Percentiles rank a stretch among this genome's conserved stretches.
Conservation (phyloP, 306 rosid genomes). For the Rosa multiflora region DNA sequence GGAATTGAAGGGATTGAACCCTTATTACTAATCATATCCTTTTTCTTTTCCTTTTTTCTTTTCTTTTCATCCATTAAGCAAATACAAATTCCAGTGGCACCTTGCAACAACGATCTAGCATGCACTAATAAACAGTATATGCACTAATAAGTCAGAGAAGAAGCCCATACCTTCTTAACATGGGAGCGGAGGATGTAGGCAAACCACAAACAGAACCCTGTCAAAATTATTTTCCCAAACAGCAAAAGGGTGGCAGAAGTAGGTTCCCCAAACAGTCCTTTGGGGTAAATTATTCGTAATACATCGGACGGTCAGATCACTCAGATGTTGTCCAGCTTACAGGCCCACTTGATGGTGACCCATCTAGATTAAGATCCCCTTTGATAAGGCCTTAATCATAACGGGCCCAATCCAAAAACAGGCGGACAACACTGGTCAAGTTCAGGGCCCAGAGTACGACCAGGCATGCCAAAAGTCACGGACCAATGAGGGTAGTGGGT, state of each 20-base stretch:
- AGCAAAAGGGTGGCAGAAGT: constrained; percentile 6
- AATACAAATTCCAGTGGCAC: neutral
- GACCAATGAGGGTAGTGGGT: constrained; percentile 29
- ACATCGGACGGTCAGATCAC: constrained; percentile 15
- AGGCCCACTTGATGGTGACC: constrained; percentile 26
- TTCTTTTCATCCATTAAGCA: neutral
- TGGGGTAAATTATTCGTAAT: constrained; percentile 1
- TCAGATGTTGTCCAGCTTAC: constrained; percentile 2
- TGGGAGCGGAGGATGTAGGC: constrained; percentile 2
- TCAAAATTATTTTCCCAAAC: constrained; percentile 3
- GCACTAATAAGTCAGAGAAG: neutral
- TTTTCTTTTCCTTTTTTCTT: neutral
- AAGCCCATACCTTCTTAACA: neutral
- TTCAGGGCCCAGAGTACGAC: constrained; percentile 43
- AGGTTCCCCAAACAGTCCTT: constrained; percentile 3
- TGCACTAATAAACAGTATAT: neutral
- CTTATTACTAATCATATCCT: neutral
- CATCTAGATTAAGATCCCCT: constrained; percentile 7
- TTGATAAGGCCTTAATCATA: constrained; percentile 24
- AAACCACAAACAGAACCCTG: neutral
- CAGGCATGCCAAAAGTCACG: constrained; percentile 30
- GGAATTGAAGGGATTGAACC: neutral
- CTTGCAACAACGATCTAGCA: neutral
- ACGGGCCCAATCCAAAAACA: constrained; percentile 33
- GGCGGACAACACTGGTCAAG: constrained; percentile 27